A percentile compares a stretch with the other conserved stretches of the same genome.
These are phyloP conservation scores for Lentithecium fluviatile DNA, from an alignment of 495 filamentous ascomycete genomes.

Conservation along the genomic window DNA sequence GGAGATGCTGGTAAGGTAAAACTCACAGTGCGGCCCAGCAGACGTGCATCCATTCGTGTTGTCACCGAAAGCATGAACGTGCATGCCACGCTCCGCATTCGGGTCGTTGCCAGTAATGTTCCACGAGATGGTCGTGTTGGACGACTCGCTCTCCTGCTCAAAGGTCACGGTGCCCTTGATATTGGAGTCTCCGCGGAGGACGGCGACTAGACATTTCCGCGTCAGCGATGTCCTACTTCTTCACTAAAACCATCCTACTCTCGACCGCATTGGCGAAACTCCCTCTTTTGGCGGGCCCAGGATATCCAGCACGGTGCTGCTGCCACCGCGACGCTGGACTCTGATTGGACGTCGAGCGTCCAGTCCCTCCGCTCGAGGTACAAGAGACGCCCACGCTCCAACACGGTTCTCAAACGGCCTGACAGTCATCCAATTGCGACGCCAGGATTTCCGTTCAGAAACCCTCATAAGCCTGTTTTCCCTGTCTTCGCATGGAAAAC, in stretches of 20 bases:
- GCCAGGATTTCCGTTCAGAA: neutral
- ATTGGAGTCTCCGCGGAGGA: slow-evolving; percentile 95
- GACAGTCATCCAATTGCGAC: slow-evolving; percentile 12
- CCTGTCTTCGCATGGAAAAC: slow-evolving; percentile 1
- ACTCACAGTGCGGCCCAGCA: slow-evolving; percentile 91
- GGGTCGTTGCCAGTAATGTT: slow-evolving; percentile 89
- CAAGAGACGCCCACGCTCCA: slow-evolving; percentile 10
- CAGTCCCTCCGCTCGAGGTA: no score
- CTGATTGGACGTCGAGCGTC: no score
- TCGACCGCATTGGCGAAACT: neutral
- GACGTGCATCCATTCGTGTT: slow-evolving; percentile 99
- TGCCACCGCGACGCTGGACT: no score
- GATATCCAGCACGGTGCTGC: slow-evolving; percentile 13
- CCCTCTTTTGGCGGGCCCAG: neutral
- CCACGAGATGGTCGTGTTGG: slow-evolving; percentile 82
- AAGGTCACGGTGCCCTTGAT: slow-evolving; percentile 90
- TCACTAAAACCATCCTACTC: neutral
- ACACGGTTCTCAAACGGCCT: slow-evolving; percentile 24
- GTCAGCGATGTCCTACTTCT: slow-evolving; percentile 3
- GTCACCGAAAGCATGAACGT: slow-evolving; percentile 98
- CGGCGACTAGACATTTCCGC: slow-evolving; percentile 65
- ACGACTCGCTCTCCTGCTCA: slow-evolving; percentile 78
- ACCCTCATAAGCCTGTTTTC: no score
- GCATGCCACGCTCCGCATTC: slow-evolving; percentile 94
- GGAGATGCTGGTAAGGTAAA: slow-evolving; percentile 9